A percentile compares a stretch with the other conserved stretches of the same genome.
These are phyloP conservation scores for Suillus occidentalis DNA, from an alignment of 768 basidiomycete species.

Conservation along the genomic window DNA sequence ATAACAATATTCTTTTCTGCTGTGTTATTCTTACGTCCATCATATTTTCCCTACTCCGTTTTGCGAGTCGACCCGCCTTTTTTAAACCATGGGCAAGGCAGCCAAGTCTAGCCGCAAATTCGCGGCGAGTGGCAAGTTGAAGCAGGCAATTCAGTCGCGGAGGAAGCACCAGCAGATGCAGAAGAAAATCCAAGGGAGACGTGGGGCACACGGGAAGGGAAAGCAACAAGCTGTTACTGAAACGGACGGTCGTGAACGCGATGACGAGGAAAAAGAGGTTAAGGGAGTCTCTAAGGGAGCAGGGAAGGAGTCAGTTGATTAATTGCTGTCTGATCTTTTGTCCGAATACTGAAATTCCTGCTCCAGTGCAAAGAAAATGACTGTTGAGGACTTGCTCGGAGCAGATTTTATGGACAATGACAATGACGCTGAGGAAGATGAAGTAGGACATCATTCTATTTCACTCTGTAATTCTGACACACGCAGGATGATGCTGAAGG, in stretches of 20 bases:
- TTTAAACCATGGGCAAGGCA: slow-evolving; percentile 53
- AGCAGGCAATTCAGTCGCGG: slow-evolving; percentile 82
- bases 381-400: slow-evolving; percentile 75
- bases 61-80: not conserved
- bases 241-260: slow-evolving; percentile 32
- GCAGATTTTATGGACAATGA: slow-evolving; percentile 71
- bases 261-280: slow-evolving; percentile 24
- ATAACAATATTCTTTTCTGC: not conserved
- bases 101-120: slow-evolving; percentile 87
- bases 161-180: slow-evolving; percentile 76
- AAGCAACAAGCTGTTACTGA: slow-evolving; percentile 27
- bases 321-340: not conserved
- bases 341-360: not conserved
- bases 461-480: slow-evolving; percentile 7
- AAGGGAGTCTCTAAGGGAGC: slow-evolving; percentile 4
- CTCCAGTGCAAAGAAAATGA: slow-evolving; percentile 44
- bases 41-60: not conserved
- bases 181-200: slow-evolving; percentile 67
- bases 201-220: slow-evolving; percentile 42
- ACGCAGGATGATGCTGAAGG: slow-evolving; percentile 21
- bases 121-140: slow-evolving; percentile 83
- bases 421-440: slow-evolving; percentile 37
- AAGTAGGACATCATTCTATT: slow-evolving; percentile 27
- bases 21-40: not conserved
- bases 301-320: slow-evolving; percentile 10